Evolutionary conservation across 208 protist genomes (phyloP), one percentile per base, ranked within the genome.

Genomic region (Strigomonas culicis): DNA sequence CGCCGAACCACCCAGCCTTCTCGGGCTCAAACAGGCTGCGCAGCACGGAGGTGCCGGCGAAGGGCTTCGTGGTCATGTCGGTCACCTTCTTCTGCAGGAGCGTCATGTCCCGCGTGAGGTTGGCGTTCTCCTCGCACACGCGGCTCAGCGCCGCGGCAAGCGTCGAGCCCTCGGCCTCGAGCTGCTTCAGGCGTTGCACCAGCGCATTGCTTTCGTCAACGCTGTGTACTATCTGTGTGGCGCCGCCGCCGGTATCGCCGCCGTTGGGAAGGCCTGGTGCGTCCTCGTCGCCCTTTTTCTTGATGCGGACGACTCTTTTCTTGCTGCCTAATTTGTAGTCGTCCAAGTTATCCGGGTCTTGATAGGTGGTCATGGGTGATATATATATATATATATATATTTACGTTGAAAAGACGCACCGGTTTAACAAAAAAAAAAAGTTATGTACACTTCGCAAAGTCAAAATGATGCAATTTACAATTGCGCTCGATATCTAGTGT

Each of bases 91-190:
- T 62, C 50, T 86, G 53, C 30, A 86, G 44, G 6, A 49, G 4
- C 0, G 68, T 52, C 4, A 92, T 51, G 43, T 79, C 61, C 7
- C 25, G 51, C 0, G 75, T 67, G 21, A 96, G 77, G n/a, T 59
- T 65, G 0, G 76, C 68, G 66, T 93, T 96, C 51, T 96, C 83
- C n/a, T 92, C 84, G 50, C 86, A 93, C 10, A 96, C 70, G 57
- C 83, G 87, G 7, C 80, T 65, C 22, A 96, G 76, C 4, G 79
- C 66, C 32, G 75, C 74, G 10, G 84, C 75, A 6, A 96, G 74
- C 24, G 76, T 65, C 13, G 62, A 43, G 57, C 82, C 84, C 57
- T 96, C 84, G 11, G 28, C 50, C 70, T 93, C 80, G 39, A 93
- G 75, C 69, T 88, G 82, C 2, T 70, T 63, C 27, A 96, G 59